A percentile compares a stretch with the other conserved stretches of the same genome.
These are phyloP conservation scores for Xylogone sp. DNA, from an alignment of 2,329 filamentous ascomycete genomes.

Conservation along the genomic window DNA sequence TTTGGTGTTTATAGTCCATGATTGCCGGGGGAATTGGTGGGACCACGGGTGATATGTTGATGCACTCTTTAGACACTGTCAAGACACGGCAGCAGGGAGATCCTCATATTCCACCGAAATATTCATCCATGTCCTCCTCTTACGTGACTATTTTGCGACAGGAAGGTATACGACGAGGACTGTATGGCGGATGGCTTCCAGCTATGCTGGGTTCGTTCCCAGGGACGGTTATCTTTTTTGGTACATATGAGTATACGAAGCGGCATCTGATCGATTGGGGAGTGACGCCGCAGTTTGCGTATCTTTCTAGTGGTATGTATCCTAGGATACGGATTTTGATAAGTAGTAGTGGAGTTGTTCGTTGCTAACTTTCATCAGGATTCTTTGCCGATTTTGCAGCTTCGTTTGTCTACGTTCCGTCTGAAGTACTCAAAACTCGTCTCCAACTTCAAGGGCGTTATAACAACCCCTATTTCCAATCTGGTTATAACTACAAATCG, in stretches of 20 bases:
- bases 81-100: constrained; percentile 98
- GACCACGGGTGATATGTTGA: constrained; percentile 91
- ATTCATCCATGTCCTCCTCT: constrained; percentile 83
- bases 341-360: not conserved
- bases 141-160: constrained; percentile 93
- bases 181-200: constrained; percentile 92
- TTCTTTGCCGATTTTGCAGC: constrained; percentile 90
- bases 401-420: constrained; percentile 91
- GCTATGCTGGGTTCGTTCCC: constrained; percentile 90
- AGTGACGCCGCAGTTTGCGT: constrained; percentile 77
- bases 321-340: not conserved
- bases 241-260: constrained; percentile 94
- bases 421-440: constrained; percentile 96
- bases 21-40: constrained; percentile 90
- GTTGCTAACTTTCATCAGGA: constrained; percentile 44
- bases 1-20: constrained; percentile 65
- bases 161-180: constrained; percentile 78
- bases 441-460: constrained; percentile 90
- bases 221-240: constrained; percentile 93
- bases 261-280: constrained; percentile 81
- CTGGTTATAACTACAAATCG: constrained; percentile 92
- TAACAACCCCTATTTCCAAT: constrained; percentile 91
- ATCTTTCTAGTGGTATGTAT: constrained; percentile 72
- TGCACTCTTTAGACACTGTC: constrained; percentile 98
- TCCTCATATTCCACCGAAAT: constrained; percentile 87